A percentile compares a stretch with the other conserved stretches of the same genome.
These are phyloP conservation scores for Rhizopogon sp. DNA, from an alignment of 768 basidiomycete species.

Conservation along the genomic window DNA sequence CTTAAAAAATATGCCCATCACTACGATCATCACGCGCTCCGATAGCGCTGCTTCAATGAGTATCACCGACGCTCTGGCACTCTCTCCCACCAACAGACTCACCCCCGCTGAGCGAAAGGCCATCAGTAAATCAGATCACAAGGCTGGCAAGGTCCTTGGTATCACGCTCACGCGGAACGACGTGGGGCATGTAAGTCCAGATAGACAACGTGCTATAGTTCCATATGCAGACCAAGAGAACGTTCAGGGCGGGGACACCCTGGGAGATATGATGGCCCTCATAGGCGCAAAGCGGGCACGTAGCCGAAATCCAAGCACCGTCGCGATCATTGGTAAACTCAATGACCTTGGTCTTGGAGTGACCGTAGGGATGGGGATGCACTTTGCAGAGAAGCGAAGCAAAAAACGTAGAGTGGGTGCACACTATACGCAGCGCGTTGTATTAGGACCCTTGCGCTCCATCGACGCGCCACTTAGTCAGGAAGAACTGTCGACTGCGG, in stretches of 20 bases:
- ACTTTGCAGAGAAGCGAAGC: not conserved
- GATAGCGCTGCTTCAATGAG: not conserved
- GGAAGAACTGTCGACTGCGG: not conserved
- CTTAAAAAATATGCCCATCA: not conserved
- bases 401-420: constrained; percentile 2
- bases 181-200: not conserved
- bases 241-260: not conserved
- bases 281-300: constrained; percentile 6
- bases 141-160: constrained; percentile 11
- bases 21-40: not conserved
- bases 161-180: constrained; percentile 13
- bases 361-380: not conserved
- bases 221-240: not conserved
- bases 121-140: constrained; percentile 7
- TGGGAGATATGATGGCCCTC: constrained; percentile 6
- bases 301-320: constrained; percentile 1
- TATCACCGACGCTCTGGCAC: not conserved
- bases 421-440: not conserved
- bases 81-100: constrained; percentile 6
- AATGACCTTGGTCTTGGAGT: constrained; percentile 1
- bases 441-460: not conserved
- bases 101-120: constrained; percentile 7
- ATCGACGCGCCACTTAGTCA: not conserved
- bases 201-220: not conserved
- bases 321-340: constrained; percentile 3